Evolutionary conservation across 1,284 basidiomycete genomes (phyloP).

Genomic region (Golubevia sp.): DNA sequence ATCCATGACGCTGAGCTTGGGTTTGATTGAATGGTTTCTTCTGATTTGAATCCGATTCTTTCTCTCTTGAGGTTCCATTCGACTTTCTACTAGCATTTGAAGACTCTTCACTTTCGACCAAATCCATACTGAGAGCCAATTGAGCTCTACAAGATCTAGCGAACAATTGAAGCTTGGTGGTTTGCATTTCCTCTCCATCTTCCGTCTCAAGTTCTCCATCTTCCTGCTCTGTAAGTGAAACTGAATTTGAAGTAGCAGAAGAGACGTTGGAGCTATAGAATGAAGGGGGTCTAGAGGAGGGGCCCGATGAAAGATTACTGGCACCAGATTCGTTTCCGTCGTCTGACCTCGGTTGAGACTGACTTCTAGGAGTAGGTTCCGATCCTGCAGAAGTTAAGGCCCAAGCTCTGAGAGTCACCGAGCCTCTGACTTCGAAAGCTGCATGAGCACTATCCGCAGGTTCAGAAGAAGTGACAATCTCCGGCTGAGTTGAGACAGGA

Average conservation of each 20-base stretch:
- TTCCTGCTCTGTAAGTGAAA: conserved; percentile 19
- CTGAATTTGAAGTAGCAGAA: conserved; percentile 21
- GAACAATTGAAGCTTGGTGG: conserved; percentile 26
- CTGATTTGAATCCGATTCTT: neutral
- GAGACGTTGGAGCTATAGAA: conserved; percentile 22
- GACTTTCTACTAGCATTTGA: neutral
- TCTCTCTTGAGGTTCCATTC: neutral
- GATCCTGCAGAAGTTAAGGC: conserved; percentile 13
- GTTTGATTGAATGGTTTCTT: neutral
- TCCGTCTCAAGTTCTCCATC: neutral
- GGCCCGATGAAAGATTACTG: conserved; percentile 15
- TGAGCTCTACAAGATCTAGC: conserved; percentile 34
- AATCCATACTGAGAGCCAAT: conserved; percentile 5
- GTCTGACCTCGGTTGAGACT: neutral
- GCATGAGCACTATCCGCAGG: conserved; percentile 7
- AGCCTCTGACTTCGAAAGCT: conserved; percentile 27
- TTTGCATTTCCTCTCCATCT: conserved; percentile 15
- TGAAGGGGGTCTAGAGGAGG: conserved; percentile 32
- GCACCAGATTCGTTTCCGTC: neutral
- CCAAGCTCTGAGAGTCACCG: conserved; percentile 27
- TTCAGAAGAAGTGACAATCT: neutral
- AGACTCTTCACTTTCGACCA: neutral
- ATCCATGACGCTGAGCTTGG: neutral
- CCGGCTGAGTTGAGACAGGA: neutral
- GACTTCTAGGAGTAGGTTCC: conserved; percentile 8